A percentile compares a stretch with the other conserved stretches of the same genome.
Evolutionary conservation across 352 stramenopile species (phyloP).

Genomic region (Saprolegnia parasitica): DNA sequence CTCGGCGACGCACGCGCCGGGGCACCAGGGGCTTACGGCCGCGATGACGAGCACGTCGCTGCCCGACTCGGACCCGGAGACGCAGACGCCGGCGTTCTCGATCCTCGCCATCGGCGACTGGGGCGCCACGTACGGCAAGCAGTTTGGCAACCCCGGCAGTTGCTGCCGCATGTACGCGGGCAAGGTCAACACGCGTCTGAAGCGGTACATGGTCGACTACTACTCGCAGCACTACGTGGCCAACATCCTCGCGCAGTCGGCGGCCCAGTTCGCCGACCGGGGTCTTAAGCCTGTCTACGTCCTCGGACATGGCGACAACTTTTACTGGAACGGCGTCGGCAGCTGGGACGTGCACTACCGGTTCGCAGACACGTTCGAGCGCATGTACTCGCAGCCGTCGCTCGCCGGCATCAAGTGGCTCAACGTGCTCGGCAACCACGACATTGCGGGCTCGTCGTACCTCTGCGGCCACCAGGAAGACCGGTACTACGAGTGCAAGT

Average conservation of each 20-base stretch:
- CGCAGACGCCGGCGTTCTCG: constrained; percentile 31
- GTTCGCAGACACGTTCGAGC: constrained; percentile 63
- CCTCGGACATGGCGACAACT: constrained; percentile 76
- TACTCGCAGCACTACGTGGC: constrained; percentile 25
- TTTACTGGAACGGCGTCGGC: constrained; percentile 74
- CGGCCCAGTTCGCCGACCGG: constrained; percentile 29
- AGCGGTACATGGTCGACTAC: constrained; percentile 24
- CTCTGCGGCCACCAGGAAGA: constrained; percentile 72
- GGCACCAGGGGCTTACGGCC: not conserved
- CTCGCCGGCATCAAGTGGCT: constrained; percentile 63
- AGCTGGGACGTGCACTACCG: constrained; percentile 54
- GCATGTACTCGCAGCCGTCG: constrained; percentile 52
- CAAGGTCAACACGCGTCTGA: constrained; percentile 23
- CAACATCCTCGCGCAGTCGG: constrained; percentile 31
- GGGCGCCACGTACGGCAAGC: constrained; percentile 39
- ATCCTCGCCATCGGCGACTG: constrained; percentile 61
- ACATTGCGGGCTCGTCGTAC: constrained; percentile 64
- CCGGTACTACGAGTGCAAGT: constrained; percentile 53
- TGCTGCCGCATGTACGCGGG: constrained; percentile 40
- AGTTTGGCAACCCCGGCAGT: constrained; percentile 36
- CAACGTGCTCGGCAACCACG: constrained; percentile 68
- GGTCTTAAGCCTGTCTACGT: constrained; percentile 50
- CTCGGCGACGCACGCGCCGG: not conserved
- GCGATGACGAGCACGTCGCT: not conserved
- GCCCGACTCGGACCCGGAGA: constrained; percentile 16